Percentiles rank a stretch among this genome's conserved stretches.
Evolutionary conservation across 2,329 filamentous ascomycete genomes (phyloP).

Genomic region (Epichloe festucae): DNA sequence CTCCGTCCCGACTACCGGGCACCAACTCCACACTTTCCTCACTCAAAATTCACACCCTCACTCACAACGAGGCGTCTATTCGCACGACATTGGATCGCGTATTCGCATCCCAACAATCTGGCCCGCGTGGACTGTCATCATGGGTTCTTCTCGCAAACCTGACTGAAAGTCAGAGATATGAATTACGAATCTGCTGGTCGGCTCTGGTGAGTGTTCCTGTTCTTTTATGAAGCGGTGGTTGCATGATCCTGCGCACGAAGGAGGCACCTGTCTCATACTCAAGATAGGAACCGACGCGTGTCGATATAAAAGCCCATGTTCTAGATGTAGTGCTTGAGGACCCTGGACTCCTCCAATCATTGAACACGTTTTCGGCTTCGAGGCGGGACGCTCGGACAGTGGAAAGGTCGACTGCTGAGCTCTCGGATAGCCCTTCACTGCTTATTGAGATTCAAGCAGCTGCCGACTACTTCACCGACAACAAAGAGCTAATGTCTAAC

Average conservation of each 20-base stretch:
- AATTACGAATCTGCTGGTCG: constrained; percentile 85
- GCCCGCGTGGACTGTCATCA: constrained; percentile 46
- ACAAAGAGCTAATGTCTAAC: constrained; percentile 59
- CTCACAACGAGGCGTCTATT: constrained; percentile 40
- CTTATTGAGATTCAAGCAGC: constrained; percentile 63
- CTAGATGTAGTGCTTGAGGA: constrained; percentile 48
- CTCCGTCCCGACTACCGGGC: constrained; percentile 37
- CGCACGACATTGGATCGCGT: constrained; percentile 52
- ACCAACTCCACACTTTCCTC: constrained; percentile 28
- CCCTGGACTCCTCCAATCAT: constrained; percentile 49
- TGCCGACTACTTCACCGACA: constrained; percentile 73
- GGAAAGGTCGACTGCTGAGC: not conserved
- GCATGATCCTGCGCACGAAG: not conserved
- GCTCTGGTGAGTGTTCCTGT: constrained; percentile 56
- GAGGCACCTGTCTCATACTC: not conserved
- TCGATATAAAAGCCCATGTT: constrained; percentile 54
- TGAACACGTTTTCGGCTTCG: constrained; percentile 47
- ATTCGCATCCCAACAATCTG: constrained; percentile 33
- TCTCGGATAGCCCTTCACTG: constrained; percentile 32
- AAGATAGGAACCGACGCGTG: constrained; percentile 76
- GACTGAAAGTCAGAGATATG: constrained; percentile 64
- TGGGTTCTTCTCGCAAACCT: constrained; percentile 72
- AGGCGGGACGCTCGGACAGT: constrained; percentile 21
- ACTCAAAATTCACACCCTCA: constrained; percentile 53
- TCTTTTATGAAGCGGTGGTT: not conserved